phyloP scores from a whole-genome alignment of 2,329 filamentous ascomycete genomes.

The Thermoascus crustaceus region DNA sequence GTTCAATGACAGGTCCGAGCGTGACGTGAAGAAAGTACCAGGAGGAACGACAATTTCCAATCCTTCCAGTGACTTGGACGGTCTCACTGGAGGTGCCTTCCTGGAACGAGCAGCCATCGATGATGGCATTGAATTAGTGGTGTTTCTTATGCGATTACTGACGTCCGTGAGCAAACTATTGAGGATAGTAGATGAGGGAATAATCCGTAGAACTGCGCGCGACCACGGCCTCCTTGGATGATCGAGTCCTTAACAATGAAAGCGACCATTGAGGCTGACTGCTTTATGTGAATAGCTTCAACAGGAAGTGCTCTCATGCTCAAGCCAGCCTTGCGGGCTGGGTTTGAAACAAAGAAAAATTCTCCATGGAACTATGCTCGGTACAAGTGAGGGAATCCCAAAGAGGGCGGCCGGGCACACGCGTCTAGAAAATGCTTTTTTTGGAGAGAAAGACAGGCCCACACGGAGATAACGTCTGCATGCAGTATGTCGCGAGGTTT shows the following conservation, averaged over 20 bases:
- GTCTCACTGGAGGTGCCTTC: conserved; percentile 24
- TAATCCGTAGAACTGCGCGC: not conserved
- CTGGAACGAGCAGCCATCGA: conserved; percentile 13
- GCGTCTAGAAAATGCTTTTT: no score
- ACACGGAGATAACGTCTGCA: no score
- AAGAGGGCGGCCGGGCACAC: no score
- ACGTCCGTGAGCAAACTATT: not conserved
- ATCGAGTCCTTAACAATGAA: not conserved
- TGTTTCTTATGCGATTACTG: not conserved
- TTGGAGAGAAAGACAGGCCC: no score
- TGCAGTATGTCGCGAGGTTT: no score
- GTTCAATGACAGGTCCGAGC: conserved; percentile 17
- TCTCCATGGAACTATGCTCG: no score
- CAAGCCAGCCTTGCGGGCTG: not conserved
- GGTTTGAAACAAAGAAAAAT: conserved; percentile 1
- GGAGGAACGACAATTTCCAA: conserved; percentile 30
- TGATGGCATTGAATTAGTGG: conserved; percentile 4
- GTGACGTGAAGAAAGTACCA: conserved; percentile 11
- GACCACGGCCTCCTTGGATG: not conserved
- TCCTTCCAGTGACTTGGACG: conserved; percentile 29
- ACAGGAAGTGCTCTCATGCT: no score
- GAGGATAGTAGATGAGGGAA: not conserved
- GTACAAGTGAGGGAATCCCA: no score
- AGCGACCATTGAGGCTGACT: no score
- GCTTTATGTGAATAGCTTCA: no score